Conservation (phyloP, 768 basidiomycete species). For the Leccinum disarticulatum region DNA sequence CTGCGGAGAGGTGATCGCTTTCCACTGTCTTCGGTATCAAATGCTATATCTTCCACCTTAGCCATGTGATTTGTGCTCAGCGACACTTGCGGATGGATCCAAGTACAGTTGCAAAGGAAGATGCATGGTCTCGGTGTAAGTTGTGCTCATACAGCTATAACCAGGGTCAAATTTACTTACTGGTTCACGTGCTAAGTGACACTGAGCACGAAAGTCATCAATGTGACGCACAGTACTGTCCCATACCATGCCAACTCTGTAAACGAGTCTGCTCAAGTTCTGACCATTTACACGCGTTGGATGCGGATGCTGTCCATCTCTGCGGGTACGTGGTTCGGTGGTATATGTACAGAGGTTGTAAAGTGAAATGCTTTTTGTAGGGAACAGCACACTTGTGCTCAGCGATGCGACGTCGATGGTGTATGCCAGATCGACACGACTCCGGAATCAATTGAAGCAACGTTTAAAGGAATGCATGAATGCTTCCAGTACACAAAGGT, state of each 20-base stretch:
- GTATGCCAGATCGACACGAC: constrained; percentile 57
- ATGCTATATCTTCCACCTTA: constrained; percentile 16
- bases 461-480: constrained; percentile 58
- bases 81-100: constrained; percentile 27
- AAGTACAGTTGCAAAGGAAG: constrained; percentile 41
- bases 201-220: constrained; percentile 45
- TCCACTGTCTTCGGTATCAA: neutral
- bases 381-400: constrained; percentile 50
- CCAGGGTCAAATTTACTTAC: neutral
- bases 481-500: constrained; percentile 67
- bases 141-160: constrained; percentile 2
- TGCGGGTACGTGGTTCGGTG: constrained; percentile 47
- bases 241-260: constrained; percentile 54
- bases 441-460: constrained; percentile 58
- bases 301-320: constrained; percentile 44
- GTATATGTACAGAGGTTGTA: neutral
- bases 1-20: constrained; percentile 49
- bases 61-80: constrained; percentile 42
- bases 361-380: constrained; percentile 9
- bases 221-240: constrained; percentile 53
- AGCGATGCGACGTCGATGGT: constrained; percentile 45
- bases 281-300: constrained; percentile 54
- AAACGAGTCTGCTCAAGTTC: constrained; percentile 45
- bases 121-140: constrained; percentile 44
- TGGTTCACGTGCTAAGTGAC: constrained; percentile 37